These are phyloP conservation scores for Candida multigemmis DNA, from an alignment of 805 yeast genomes.

Conservation along the genomic window DNA sequence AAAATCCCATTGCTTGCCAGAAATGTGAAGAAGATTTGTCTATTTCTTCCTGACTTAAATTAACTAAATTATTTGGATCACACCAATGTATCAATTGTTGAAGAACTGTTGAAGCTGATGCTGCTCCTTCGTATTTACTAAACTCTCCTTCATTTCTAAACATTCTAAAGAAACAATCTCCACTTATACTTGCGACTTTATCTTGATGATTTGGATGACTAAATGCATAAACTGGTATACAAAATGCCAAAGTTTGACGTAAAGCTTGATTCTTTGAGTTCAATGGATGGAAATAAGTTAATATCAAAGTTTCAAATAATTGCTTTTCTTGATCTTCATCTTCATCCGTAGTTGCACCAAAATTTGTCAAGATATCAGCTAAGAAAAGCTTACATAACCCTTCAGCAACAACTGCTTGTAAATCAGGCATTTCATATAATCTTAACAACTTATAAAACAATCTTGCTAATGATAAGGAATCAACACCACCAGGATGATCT, in stretches of 20 bases:
- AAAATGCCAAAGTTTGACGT: constrained; percentile 74
- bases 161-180: constrained; percentile 56
- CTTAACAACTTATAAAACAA: constrained; percentile 60
- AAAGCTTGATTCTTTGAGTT: constrained; percentile 56
- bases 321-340: constrained; percentile 21
- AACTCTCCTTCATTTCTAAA: constrained; percentile 28
- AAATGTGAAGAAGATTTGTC: constrained; percentile 43
- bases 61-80: constrained; percentile 62
- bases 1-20: constrained; percentile 44
- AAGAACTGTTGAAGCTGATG: constrained; percentile 39
- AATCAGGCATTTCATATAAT: constrained; percentile 45
- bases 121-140: constrained; percentile 19
- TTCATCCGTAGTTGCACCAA: constrained; percentile 26
- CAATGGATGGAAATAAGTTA: constrained; percentile 68
- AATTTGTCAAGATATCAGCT: constrained; percentile 66
- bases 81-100: constrained; percentile 81
- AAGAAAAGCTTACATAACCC: constrained; percentile 77
- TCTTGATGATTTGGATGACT: constrained; percentile 68
- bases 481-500: constrained; percentile 37
- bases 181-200: constrained; percentile 51
- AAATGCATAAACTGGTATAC: constrained; percentile 80
- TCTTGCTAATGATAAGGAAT: constrained; percentile 57
- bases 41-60: constrained; percentile 32
- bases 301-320: constrained; percentile 58
- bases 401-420: constrained; percentile 78